Evolutionary conservation across 176 grass and related monocot genomes (phyloP).

Genomic region (Carex scoparia): DNA sequence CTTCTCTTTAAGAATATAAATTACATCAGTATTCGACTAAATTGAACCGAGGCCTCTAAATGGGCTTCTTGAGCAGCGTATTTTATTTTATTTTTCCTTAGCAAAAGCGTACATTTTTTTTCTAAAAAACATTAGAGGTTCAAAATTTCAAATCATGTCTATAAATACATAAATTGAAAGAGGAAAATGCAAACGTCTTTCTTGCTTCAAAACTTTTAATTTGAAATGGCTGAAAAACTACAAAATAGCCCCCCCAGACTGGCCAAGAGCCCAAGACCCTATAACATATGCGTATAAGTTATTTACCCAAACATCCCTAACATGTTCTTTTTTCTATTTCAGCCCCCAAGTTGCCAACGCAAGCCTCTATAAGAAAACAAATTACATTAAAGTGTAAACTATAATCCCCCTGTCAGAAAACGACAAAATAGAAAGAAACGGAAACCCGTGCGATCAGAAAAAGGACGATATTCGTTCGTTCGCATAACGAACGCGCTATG

Average conservation of each 20-base stretch:
- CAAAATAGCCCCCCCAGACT: neutral
- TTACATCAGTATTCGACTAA: no score
- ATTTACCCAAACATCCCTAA: neutral
- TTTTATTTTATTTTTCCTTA: neutral
- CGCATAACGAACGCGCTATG: neutral
- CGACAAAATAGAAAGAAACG: constrained; percentile 18
- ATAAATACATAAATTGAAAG: neutral
- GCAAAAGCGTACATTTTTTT: neutral
- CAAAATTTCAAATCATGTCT: neutral
- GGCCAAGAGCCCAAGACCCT: no score
- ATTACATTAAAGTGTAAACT: neutral
- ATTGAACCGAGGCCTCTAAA: no score
- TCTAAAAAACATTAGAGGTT: neutral
- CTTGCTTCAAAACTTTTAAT: no score
- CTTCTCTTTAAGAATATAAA: no score
- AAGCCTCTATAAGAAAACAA: neutral
- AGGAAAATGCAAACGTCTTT: neutral
- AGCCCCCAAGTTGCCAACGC: neutral
- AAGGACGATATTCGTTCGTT: neutral
- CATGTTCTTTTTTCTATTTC: neutral
- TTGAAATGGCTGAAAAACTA: neutral
- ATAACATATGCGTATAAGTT: neutral
- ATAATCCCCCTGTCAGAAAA: neutral
- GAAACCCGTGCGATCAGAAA: neutral
- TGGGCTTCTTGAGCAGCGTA: neutral